Evolutionary conservation across 2,329 filamentous ascomycete species (phyloP).

Genomic region (Xylogone sp.): DNA sequence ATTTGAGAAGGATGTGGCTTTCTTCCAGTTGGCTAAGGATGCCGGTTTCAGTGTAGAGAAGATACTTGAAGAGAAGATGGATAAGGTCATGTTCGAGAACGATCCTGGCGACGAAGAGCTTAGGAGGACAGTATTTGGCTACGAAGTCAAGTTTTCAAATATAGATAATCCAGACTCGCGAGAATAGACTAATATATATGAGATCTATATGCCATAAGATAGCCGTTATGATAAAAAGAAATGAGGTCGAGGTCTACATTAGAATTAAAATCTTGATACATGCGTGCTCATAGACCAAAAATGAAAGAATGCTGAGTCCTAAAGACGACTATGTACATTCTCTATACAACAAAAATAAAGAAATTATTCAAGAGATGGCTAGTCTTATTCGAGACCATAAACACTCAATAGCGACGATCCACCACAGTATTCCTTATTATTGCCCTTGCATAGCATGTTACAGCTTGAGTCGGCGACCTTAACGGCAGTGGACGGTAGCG

Average conservation of each 20-base stretch:
- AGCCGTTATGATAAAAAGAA: too few species aligned
- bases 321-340: not conserved
- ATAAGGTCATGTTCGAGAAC: slow-evolving; percentile 83
- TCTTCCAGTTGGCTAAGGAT: slow-evolving; percentile 73
- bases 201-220: too few species aligned
- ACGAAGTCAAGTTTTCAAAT: slow-evolving; percentile 22
- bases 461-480: slow-evolving; percentile 14
- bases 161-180: not conserved
- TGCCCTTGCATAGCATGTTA: slow-evolving; percentile 20
- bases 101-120: slow-evolving; percentile 82
- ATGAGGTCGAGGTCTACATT: too few species aligned
- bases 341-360: not conserved
- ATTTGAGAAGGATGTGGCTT: slow-evolving; percentile 75
- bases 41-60: slow-evolving; percentile 74
- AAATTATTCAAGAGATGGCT: not conserved
- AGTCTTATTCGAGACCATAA: slow-evolving; percentile 3
- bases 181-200: too few species aligned
- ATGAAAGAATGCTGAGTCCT: too few species aligned
- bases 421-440: slow-evolving; percentile 28
- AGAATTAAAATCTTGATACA: too few species aligned
- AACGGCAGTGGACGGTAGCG: slow-evolving; percentile 12
- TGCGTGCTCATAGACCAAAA: too few species aligned
- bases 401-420: slow-evolving; percentile 16
- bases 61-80: slow-evolving; percentile 77
- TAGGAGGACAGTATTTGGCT: slow-evolving; percentile 64